Evolutionary conservation across 805 yeast species (phyloP).

Genomic region (Saccharomyces jurei): DNA sequence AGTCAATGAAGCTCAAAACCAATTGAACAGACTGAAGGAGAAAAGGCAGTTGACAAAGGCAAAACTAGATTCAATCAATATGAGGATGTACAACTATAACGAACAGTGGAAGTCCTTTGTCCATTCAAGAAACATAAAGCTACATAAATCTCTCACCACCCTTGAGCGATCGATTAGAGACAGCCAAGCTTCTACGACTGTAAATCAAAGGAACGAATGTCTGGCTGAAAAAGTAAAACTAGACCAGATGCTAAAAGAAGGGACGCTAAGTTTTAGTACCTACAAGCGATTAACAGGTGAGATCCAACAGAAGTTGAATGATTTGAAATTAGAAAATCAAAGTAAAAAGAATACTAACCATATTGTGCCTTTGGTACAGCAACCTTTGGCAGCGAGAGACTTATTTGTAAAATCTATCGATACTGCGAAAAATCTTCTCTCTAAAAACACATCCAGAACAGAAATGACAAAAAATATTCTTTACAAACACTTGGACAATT

Average conservation of each 20-base stretch:
- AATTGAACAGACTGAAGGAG: conserved; percentile 5
- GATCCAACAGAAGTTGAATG: conserved; percentile 11
- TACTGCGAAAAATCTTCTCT: conserved; percentile 15
- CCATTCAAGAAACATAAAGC: conserved; percentile 9
- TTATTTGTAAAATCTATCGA: conserved; percentile 15
- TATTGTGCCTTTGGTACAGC: background rate
- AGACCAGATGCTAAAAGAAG: conserved; percentile 9
- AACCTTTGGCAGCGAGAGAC: conserved; percentile 3
- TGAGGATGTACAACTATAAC: conserved; percentile 5
- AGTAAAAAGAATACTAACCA: background rate
- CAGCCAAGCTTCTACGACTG: conserved; percentile 4
- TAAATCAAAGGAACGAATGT: conserved; percentile 14
- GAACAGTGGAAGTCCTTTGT: conserved; percentile 9
- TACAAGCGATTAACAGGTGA: conserved; percentile 6
- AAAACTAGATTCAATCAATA: conserved; percentile 14
- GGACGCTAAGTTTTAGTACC: conserved; percentile 7
- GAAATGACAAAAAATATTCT: conserved; percentile 13
- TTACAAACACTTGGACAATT: conserved; percentile 10
- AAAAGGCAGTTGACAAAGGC: conserved; percentile 14
- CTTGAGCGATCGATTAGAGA: conserved; percentile 16
- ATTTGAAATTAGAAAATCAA: conserved; percentile 2
- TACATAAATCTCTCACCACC: conserved; percentile 14
- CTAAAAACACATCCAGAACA: conserved; percentile 14
- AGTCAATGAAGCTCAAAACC: conserved; percentile 9
- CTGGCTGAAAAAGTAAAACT: conserved; percentile 12